Percentiles rank a stretch among this genome's conserved stretches.
These are phyloP conservation scores for Beauveria sp. DNA, from an alignment of 2,329 filamentous ascomycete species.

Conservation along the genomic window DNA sequence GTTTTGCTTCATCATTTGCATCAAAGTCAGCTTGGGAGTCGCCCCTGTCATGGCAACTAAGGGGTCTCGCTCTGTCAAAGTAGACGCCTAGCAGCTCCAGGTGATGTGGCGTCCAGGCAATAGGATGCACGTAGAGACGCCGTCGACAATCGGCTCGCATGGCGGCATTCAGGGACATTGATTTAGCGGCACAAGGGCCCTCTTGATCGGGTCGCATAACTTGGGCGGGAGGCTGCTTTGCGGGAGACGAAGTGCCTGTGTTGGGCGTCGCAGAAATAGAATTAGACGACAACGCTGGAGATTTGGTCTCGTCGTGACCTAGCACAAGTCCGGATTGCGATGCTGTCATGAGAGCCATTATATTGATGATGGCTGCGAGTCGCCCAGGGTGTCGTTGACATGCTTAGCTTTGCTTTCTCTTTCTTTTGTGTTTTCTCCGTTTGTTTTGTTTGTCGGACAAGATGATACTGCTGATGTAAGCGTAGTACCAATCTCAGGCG, in stretches of 20 bases:
- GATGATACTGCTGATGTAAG: not conserved
- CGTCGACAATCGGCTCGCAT: not conserved
- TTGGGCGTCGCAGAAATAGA: not conserved
- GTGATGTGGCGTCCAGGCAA: not conserved
- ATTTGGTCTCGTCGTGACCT: not conserved
- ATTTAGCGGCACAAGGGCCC: not conserved
- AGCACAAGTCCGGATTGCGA: not conserved
- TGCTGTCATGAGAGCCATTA: not conserved
- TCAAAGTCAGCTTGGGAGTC: not conserved
- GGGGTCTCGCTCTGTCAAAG: not conserved
- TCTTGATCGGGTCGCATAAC: not conserved
- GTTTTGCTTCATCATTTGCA: not conserved
- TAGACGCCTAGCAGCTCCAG: not conserved
- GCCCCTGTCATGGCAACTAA: not conserved
- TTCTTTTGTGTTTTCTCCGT: not conserved
- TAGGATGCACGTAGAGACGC: slow-evolving; percentile 1
- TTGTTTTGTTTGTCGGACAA: not conserved
- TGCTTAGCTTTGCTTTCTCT: not conserved
- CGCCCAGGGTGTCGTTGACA: not conserved
- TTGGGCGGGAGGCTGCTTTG: not conserved
- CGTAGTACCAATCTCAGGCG: not conserved
- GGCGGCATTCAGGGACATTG: not conserved
- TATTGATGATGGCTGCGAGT: not conserved
- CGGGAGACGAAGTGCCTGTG: not conserved
- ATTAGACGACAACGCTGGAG: not conserved